Conservation (phyloP, 2,329 filamentous ascomycete genomes). For the Pseudomassariella vexata region DNA sequence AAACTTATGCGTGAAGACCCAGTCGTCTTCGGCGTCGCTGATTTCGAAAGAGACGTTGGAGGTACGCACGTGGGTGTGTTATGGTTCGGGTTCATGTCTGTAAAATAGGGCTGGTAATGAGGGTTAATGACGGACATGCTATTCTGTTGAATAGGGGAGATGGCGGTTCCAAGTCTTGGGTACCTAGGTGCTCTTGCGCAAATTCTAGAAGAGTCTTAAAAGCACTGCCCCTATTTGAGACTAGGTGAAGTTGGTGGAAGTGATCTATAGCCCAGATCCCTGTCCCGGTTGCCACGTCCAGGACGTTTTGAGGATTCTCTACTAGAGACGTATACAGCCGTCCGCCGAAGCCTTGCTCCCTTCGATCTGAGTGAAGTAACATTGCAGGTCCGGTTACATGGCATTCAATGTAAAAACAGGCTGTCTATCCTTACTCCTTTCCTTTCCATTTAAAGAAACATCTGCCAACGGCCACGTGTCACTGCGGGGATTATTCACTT, state of each 20-base stretch:
- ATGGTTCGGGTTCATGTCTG: conserved; percentile 1
- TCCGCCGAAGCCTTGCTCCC: background rate
- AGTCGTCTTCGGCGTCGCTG: conserved; percentile 20
- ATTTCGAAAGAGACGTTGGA: conserved; percentile 20
- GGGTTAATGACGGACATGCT: conserved; percentile 6
- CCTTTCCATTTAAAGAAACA: too few species aligned
- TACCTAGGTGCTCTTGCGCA: conserved; percentile 15
- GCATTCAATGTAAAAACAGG: too few species aligned
- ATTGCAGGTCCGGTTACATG: too few species aligned
- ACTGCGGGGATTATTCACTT: too few species aligned
- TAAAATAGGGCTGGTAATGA: background rate
- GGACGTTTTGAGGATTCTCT: conserved; percentile 9
- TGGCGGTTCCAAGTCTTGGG: conserved; percentile 13
- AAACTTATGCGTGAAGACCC: conserved; percentile 14
- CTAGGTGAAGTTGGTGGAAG: too few species aligned
- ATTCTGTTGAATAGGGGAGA: conserved; percentile 17
- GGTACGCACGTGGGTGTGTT: conserved; percentile 16
- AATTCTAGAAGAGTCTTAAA: too few species aligned
- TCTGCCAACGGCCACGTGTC: too few species aligned
- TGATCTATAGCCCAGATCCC: conserved; percentile 16
- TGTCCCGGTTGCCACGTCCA: conserved; percentile 15
- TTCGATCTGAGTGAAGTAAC: too few species aligned
- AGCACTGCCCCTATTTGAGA: too few species aligned
- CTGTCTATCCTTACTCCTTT: too few species aligned
- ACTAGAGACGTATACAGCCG: background rate